Evolutionary conservation across 768 basidiomycete genomes (phyloP).

Genomic region (Leccinum barrowsii): DNA sequence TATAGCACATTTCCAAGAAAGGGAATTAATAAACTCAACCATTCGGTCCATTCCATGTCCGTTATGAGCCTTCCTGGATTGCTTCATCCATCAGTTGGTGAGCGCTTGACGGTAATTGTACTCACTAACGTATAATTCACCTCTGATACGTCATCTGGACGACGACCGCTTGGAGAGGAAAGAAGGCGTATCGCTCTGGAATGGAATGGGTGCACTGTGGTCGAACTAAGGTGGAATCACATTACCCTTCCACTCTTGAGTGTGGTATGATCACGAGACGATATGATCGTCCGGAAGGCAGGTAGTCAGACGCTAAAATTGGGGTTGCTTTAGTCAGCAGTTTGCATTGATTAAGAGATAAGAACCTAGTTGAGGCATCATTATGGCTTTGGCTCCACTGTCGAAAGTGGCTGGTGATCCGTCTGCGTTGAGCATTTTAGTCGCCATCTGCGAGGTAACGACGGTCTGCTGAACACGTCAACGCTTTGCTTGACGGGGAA

Average conservation of each 20-base stretch:
- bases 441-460: constrained; percentile 66
- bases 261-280: constrained; percentile 42
- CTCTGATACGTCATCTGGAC: constrained; percentile 9
- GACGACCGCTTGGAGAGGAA: constrained; percentile 31
- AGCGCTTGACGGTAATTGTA: constrained; percentile 21
- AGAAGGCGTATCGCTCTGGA: constrained; percentile 40
- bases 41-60: constrained; percentile 20
- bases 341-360: constrained; percentile 9
- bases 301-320: constrained; percentile 33
- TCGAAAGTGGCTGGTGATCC: constrained; percentile 66
- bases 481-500: not conserved
- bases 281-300: constrained; percentile 42
- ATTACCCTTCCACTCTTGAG: constrained; percentile 40
- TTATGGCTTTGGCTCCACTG: constrained; percentile 55
- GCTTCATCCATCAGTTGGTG: constrained; percentile 8
- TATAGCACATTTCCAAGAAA: constrained; percentile 13
- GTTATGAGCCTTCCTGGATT: constrained; percentile 17
- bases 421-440: constrained; percentile 61
- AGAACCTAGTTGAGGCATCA: constrained; percentile 65
- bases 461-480: constrained; percentile 39
- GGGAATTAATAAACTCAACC: constrained; percentile 2
- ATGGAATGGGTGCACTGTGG: constrained; percentile 14
- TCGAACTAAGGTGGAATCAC: constrained; percentile 17
- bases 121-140: constrained; percentile 25
- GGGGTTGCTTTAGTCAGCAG: constrained; percentile 5